Percentiles rank a stretch among this genome's conserved stretches.
Conservation (phyloP, 192 early-diverging fungal species). For the Spizellomyces sp. region DNA sequence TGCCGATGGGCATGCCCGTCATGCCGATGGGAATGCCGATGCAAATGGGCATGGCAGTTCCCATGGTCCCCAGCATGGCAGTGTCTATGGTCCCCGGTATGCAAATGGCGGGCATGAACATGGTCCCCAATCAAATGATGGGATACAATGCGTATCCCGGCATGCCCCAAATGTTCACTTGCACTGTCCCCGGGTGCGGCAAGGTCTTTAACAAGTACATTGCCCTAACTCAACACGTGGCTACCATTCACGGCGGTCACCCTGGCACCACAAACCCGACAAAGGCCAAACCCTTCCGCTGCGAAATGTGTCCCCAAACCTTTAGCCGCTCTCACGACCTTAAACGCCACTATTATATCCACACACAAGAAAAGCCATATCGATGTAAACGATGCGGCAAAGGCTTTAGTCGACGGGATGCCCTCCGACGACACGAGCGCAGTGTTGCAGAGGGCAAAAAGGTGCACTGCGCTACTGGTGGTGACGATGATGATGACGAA, state of each 20-base stretch:
- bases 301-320: conserved; percentile 47
- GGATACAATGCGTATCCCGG: background rate
- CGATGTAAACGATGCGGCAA: conserved; percentile 47
- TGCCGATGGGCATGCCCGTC: background rate
- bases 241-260: conserved; percentile 8
- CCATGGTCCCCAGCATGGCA: background rate
- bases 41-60: conserved; percentile 3
- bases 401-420: conserved; percentile 55
- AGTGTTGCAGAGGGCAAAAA: conserved; percentile 53
- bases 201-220: conserved; percentile 21
- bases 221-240: conserved; percentile 14
- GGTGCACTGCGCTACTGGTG: conserved; percentile 44
- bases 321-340: conserved; percentile 49
- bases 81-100: background rate
- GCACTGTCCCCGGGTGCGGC: conserved; percentile 8
- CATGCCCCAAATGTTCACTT: conserved; percentile 16
- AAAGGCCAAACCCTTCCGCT: conserved; percentile 40
- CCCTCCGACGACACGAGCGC: conserved; percentile 52
- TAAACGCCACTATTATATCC: conserved; percentile 58
- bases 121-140: background rate
- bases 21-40: background rate
- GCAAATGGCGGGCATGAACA: background rate
- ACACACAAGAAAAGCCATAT: conserved; percentile 52
- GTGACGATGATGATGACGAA: conserved; percentile 19
- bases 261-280: conserved; percentile 5